phyloP scores from a whole-genome alignment of 768 basidiomycete species.

The Mycena metata region DNA sequence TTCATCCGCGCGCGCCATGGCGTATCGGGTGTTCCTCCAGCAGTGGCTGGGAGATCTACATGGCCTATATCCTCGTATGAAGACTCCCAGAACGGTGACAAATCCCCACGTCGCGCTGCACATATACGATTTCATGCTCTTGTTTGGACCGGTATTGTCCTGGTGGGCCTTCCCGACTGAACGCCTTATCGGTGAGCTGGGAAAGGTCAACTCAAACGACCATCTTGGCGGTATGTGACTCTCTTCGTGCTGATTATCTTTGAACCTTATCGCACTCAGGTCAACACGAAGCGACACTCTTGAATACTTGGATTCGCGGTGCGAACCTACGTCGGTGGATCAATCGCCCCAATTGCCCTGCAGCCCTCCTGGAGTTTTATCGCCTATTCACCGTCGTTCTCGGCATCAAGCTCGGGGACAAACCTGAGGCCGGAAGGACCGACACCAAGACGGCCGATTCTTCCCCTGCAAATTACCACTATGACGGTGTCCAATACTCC shows the following conservation, averaged over 20 bases:
- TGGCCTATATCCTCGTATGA: neutral
- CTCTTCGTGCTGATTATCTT: neutral
- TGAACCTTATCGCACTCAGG: slow-evolving; percentile 5
- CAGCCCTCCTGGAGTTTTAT: slow-evolving; percentile 11
- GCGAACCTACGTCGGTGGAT: slow-evolving; percentile 40
- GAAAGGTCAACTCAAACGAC: neutral
- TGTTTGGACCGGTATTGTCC: no score
- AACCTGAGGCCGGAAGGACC: neutral
- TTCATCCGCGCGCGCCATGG: slow-evolving; percentile 23
- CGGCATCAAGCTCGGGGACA: slow-evolving; percentile 20
- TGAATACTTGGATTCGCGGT: slow-evolving; percentile 25
- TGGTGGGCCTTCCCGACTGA: neutral
- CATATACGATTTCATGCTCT: no score
- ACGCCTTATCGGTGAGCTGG: slow-evolving; percentile 1
- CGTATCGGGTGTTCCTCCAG: slow-evolving; percentile 35
- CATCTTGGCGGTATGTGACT: neutral
- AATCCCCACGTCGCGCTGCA: neutral
- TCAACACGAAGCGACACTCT: slow-evolving; percentile 28
- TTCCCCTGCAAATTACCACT: slow-evolving; percentile 2
- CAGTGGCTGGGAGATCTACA: slow-evolving; percentile 34
- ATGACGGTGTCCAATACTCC: slow-evolving; percentile 19
- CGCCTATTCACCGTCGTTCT: slow-evolving; percentile 25
- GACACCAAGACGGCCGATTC: neutral
- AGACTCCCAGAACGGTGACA: neutral
- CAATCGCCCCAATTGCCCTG: slow-evolving; percentile 35